Conservation (phyloP, 768 basidiomycete genomes). For the Amanita pseudoporphyria region DNA sequence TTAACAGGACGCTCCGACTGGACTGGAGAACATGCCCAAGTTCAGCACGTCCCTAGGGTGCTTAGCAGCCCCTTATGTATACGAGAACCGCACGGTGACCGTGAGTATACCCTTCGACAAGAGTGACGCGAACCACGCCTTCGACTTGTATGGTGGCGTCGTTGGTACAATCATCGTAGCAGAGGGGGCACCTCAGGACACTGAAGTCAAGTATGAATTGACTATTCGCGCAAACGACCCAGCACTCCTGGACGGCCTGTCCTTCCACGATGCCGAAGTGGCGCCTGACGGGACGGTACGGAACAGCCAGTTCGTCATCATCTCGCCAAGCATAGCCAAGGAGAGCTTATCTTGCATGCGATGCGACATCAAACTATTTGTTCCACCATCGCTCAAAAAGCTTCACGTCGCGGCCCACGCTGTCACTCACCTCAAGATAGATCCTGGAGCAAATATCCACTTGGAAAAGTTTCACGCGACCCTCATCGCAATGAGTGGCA, state of each 20-base stretch:
- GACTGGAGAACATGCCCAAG: slow-evolving; percentile 45
- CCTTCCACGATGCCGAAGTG: slow-evolving; percentile 25
- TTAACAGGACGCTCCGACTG: slow-evolving; percentile 35
- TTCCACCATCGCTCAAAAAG: slow-evolving; percentile 40
- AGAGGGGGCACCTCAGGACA: slow-evolving; percentile 29
- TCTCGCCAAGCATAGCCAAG: slow-evolving; percentile 22
- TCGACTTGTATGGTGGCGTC: slow-evolving; percentile 38
- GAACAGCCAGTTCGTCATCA: slow-evolving; percentile 28
- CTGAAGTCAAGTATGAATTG: slow-evolving; percentile 40
- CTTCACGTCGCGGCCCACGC: slow-evolving; percentile 36
- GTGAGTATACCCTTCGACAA: slow-evolving; percentile 29
- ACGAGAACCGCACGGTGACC: slow-evolving; percentile 28
- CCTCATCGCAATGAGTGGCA: slow-evolving; percentile 23
- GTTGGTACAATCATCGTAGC: slow-evolving; percentile 43
- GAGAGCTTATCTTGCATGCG: slow-evolving; percentile 34
- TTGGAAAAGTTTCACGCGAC: slow-evolving; percentile 37
- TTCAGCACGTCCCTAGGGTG: slow-evolving; percentile 47
- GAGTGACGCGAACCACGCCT: slow-evolving; percentile 27
- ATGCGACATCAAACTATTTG: slow-evolving; percentile 41
- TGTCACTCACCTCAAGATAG: slow-evolving; percentile 39
- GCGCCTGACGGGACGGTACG: slow-evolving; percentile 20
- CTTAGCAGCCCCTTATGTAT: slow-evolving; percentile 31
- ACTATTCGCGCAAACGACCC: slow-evolving; percentile 34
- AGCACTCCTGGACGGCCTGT: slow-evolving; percentile 27
- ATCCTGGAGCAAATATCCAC: slow-evolving; percentile 29